A percentile compares a stretch with the other conserved stretches of the same genome.
These are phyloP conservation scores for Trichoderma reesei DNA, from an alignment of 495 filamentous ascomycete genomes.

Conservation along the genomic window DNA sequence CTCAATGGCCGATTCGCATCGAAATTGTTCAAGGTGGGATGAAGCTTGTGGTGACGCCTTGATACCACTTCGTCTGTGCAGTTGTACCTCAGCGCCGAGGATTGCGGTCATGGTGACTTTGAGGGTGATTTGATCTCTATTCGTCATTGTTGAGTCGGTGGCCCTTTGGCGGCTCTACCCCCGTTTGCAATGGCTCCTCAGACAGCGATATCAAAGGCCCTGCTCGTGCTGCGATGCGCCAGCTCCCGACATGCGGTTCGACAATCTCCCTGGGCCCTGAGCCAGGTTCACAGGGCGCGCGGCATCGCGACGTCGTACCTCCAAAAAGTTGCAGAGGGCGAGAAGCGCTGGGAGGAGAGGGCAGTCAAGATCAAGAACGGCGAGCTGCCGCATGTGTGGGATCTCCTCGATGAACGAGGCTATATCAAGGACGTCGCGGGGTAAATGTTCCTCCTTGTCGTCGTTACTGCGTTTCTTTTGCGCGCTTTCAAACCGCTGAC, in stretches of 20 bases:
- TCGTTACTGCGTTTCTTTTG: slow-evolving; percentile 2
- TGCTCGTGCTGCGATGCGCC: slow-evolving; percentile 5
- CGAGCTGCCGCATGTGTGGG: slow-evolving; percentile 51
- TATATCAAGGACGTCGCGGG: slow-evolving; percentile 73
- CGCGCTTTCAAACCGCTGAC: too few species aligned
- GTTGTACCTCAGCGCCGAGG: background rate
- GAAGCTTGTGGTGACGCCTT: slow-evolving; percentile 2
- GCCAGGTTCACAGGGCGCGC: background rate
- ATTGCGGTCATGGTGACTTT: background rate
- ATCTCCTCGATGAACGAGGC: slow-evolving; percentile 68
- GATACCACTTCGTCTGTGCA: background rate
- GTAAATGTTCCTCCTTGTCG: slow-evolving; percentile 36
- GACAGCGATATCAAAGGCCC: background rate
- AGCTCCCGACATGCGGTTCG: background rate
- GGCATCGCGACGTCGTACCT: slow-evolving; percentile 22
- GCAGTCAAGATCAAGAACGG: slow-evolving; percentile 52
- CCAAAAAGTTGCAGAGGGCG: slow-evolving; percentile 43
- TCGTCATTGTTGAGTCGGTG: background rate
- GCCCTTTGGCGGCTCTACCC: background rate
- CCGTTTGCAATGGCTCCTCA: slow-evolving; percentile 6
- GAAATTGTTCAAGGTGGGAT: background rate
- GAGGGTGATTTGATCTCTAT: background rate
- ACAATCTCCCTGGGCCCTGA: background rate
- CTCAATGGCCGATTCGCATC: background rate
- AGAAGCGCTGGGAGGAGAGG: slow-evolving; percentile 45